Base-by-base conservation (phyloP, 1,139 yeast genomes). In the Saccharomyces hybrid region DNA sequence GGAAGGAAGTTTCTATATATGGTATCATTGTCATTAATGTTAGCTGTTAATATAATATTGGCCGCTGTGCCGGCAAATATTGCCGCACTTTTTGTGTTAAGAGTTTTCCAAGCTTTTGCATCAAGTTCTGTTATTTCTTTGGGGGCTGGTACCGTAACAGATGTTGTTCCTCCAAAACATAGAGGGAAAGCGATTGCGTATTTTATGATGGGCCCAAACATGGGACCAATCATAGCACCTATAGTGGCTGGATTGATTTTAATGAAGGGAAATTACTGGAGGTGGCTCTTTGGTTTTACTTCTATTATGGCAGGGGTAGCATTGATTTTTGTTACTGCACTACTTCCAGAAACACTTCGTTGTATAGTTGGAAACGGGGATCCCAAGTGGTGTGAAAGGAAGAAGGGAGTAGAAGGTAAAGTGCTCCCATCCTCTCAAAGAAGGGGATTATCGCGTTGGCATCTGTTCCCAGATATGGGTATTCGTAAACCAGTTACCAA, bases 191-290 rank as follows among this genome's bases (percentile, higher is more conserved):
- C 78, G 0, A 78, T 81, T 26, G 77, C 83, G 0, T 74, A 76
- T 55, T 80, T 79, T 55, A 80, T 81, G 83, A 61, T 80, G 63
- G 86, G 86, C 0, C 85, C 85, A 0, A 83, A 80, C 58, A 60
- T 80, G 56, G 86, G 85, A 0, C 85, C 86, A 0, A 72, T 81
- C 2, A 50, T 81, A 13, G 86, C 84, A 0, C 85, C 84, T 0
- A 67, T 80, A 7, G 62, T 80, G 19, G 75, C 81, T 26, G 70
- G 76, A 1, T 53, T 69, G n/a, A 69, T 70, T 61, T 70, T 62
- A 69, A 67, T 72, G 57, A 62, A 76, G 1, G 70, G 74, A 0
- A 60, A 69, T 47, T 70, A 72, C 5, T 80, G 84, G 84, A 74
- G 84, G 63, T 80, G 83, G 84, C 68, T 77, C 8, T 82, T 82